A percentile compares a stretch with the other conserved stretches of the same genome.
phyloP scores from a whole-genome alignment of 2,329 filamentous ascomycete genomes.

The Sporothrix pseudoabietina region DNA sequence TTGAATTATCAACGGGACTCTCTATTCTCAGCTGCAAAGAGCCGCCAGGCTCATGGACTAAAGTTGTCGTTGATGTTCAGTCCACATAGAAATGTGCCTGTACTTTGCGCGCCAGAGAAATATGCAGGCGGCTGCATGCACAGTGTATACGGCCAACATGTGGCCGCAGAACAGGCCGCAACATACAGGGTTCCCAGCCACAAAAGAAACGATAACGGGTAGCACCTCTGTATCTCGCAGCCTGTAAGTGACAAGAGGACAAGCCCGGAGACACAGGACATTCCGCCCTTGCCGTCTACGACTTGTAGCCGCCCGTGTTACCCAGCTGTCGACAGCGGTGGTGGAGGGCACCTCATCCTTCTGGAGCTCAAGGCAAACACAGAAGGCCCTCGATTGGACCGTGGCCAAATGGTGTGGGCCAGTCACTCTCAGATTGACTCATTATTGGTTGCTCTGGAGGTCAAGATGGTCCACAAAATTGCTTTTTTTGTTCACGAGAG shows the following conservation, averaged over 20 bases:
- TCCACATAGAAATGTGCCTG: too few relatives aligned
- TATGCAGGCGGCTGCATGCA: neutral
- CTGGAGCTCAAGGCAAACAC: neutral
- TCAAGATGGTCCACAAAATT: neutral
- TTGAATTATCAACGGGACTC: neutral
- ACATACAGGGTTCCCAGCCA: neutral
- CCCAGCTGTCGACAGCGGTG: neutral
- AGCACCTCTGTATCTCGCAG: too few relatives aligned
- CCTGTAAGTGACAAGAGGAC: neutral
- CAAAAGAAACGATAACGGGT: too few relatives aligned
- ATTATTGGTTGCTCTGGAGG: constrained; percentile 8
- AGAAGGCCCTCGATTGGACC: neutral
- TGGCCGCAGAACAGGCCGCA: neutral
- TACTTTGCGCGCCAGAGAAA: neutral
- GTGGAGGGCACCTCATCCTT: constrained; percentile 8
- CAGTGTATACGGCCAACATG: neutral
- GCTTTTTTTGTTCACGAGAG: too few relatives aligned
- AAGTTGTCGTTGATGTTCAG: constrained; percentile 1
- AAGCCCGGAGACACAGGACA: too few relatives aligned
- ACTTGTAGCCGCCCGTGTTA: constrained; percentile 27
- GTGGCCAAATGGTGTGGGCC: neutral
- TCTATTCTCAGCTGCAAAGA: constrained; percentile 21
- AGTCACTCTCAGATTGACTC: neutral
- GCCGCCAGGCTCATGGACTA: neutral
- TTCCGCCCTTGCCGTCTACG: too few relatives aligned